Percentiles rank a stretch among this genome's conserved stretches.
These are phyloP conservation scores for Cryptococcus wingfieldii DNA, from an alignment of 1,284 basidiomycete species.

Conservation along the genomic window DNA sequence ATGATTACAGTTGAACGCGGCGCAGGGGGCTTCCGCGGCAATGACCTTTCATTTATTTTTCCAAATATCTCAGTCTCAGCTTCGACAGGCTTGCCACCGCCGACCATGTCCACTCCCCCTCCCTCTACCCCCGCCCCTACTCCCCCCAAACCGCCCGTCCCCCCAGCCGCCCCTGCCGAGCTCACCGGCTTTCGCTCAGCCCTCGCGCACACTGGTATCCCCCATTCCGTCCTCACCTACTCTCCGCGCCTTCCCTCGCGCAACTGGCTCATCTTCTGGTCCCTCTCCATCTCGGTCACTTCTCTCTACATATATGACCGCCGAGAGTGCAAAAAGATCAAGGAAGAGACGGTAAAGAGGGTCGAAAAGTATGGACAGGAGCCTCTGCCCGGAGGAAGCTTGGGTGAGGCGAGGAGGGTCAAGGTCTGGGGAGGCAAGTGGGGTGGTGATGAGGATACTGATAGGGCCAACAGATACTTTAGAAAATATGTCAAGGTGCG, in stretches of 20 bases:
- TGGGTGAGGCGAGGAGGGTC: slow-evolving; percentile 73
- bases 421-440: slow-evolving; percentile 83
- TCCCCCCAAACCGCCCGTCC: neutral
- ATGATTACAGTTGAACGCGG: too few relatives aligned
- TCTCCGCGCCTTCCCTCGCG: slow-evolving; percentile 67
- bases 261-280: slow-evolving; percentile 84
- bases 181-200: slow-evolving; percentile 42
- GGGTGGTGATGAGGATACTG: slow-evolving; percentile 90
- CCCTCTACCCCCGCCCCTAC: too few relatives aligned
- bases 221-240: slow-evolving; percentile 49
- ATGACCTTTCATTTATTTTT: too few relatives aligned
- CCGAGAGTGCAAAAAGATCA: slow-evolving; percentile 68
- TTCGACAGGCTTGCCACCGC: too few relatives aligned
- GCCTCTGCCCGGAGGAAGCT: slow-evolving; percentile 55
- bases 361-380: slow-evolving; percentile 72
- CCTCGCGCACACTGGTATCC: slow-evolving; percentile 52
- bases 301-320: slow-evolving; percentile 83
- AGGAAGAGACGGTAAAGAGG: slow-evolving; percentile 69
- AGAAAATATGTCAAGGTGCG: slow-evolving; percentile 77
- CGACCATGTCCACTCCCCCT: too few relatives aligned
- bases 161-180: slow-evolving; percentile 6
- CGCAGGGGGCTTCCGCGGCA: too few relatives aligned
- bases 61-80: too few relatives aligned
- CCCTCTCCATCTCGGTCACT: slow-evolving; percentile 64
- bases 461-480: slow-evolving; percentile 92